Base-by-base conservation (phyloP, 2,329 filamentous ascomycete genomes). In the Drechmeria coniospora region DNA sequence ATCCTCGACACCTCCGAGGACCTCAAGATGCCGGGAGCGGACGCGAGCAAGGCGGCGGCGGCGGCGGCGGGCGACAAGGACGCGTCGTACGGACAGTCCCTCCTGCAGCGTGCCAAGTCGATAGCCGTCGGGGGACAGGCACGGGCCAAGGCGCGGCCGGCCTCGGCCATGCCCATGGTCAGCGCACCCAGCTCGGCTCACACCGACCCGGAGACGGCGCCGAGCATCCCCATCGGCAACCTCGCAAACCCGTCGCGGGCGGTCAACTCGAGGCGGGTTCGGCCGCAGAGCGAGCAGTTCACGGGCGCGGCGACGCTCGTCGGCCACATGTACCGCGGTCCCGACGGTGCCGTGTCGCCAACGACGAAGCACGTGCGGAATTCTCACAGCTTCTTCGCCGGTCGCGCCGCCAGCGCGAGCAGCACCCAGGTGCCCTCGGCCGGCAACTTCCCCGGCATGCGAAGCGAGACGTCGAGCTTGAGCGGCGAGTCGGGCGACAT, bases 281-380 rank as follows among this genome's bases (percentile, higher is more conserved):
- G 72, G 21, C 73, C 73, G 30, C 68, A 69, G 55, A 74, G 69
- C 42, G 72, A 77, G 41, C 72, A 77, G 49, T 69, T 59, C 44
- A 66, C 65, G 1, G 57, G 57, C 24, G 74, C 74, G 12, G 79
- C 80, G 6, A 72, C 67, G 33, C 69, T 92, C 17, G 77, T 93
- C 26, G 82, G 81, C 42, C 84, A 86, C 51, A 92, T 93, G 79
- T 92, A 92, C 57, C 77, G 76, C 44, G 78, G 78, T 10, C 68
- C 74, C 8, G 68, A 78, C 14, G 66, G 70, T 4, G 66, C 73
- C 7, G 61, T 68, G 23, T 78, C 74, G 14, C 64, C 71, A 24
- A 58, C 66, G 4, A 55, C 74, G 15, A 59, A 59, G 39, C 61
- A 72, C 50, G 56, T 72, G 41, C 56, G 75, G 35, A 59, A 68